Conservation (phyloP, 441 rosid species). For the Gossypium armourianum region DNA sequence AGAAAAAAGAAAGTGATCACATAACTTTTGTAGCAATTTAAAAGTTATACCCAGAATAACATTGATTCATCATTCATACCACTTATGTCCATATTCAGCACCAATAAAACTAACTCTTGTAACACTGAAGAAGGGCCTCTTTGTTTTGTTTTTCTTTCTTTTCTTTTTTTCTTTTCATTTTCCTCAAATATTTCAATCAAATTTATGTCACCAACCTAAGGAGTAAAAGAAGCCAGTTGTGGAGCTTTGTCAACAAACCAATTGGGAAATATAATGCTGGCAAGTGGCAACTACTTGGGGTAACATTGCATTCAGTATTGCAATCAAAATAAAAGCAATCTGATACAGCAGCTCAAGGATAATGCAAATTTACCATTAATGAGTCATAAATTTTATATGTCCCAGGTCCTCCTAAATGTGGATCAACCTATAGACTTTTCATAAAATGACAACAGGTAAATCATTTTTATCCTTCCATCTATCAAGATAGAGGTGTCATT, state of each 20-base stretch:
- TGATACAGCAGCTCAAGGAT: not conserved
- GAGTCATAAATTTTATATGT: not conserved
- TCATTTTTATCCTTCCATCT: not conserved
- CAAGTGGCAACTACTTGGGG: not conserved
- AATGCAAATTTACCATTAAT: not conserved
- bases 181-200: not conserved
- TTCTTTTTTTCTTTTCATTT: not conserved
- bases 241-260: not conserved
- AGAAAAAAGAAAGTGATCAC: not conserved
- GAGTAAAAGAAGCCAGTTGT: not conserved
- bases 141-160: not conserved
- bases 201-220: not conserved
- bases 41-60: not conserved
- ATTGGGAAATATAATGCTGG: not conserved
- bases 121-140: not conserved
- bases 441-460: not conserved
- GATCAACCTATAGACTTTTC: constrained; percentile 1
- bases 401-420: not conserved
- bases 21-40: not conserved
- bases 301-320: not conserved
- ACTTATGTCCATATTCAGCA: not conserved
- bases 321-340: not conserved
- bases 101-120: not conserved
- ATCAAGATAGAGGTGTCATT: not conserved
- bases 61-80: not conserved